Percentiles rank a stretch among this genome's conserved stretches.
phyloP scores from a whole-genome alignment of 768 basidiomycete genomes.

The Hericium coralloides region DNA sequence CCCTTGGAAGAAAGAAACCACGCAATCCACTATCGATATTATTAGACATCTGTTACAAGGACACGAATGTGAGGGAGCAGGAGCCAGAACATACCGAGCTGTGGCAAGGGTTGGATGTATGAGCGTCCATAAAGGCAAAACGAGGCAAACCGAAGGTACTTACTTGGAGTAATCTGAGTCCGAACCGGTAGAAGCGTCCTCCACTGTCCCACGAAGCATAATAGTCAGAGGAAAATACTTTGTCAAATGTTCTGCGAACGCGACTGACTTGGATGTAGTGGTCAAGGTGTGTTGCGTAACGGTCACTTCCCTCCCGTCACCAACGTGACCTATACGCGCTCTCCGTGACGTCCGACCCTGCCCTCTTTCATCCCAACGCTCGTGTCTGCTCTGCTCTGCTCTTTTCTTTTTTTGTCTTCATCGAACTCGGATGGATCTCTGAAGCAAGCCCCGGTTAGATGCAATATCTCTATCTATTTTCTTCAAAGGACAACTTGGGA shows the following conservation, averaged over 20 bases:
- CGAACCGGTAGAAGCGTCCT: slow-evolving; percentile 84
- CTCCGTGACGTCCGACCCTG: neutral
- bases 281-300: neutral
- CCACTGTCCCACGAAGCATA: slow-evolving; percentile 49
- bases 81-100: slow-evolving; percentile 14
- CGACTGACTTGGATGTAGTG: neutral
- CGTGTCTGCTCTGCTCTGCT: neutral
- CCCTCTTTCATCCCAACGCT: neutral
- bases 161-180: slow-evolving; percentile 96
- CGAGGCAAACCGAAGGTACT: slow-evolving; percentile 17
- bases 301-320: neutral
- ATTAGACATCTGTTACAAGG: too few species aligned
- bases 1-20: slow-evolving; percentile 97
- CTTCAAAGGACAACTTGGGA: too few species aligned
- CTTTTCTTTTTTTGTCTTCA: neutral
- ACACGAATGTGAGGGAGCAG: too few species aligned
- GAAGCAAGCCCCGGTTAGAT: neutral
- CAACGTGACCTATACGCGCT: neutral
- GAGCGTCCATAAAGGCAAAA: too few species aligned
- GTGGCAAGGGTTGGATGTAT: too few species aligned
- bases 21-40: slow-evolving; percentile 73
- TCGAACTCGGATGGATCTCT: neutral
- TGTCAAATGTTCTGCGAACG: neutral
- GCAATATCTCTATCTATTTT: neutral
- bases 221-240: neutral